Evolutionary conservation across 495 filamentous ascomycete species (phyloP), one percentile per base, ranked within the genome.

Genomic region (Polyplosphaeria fusca): DNA sequence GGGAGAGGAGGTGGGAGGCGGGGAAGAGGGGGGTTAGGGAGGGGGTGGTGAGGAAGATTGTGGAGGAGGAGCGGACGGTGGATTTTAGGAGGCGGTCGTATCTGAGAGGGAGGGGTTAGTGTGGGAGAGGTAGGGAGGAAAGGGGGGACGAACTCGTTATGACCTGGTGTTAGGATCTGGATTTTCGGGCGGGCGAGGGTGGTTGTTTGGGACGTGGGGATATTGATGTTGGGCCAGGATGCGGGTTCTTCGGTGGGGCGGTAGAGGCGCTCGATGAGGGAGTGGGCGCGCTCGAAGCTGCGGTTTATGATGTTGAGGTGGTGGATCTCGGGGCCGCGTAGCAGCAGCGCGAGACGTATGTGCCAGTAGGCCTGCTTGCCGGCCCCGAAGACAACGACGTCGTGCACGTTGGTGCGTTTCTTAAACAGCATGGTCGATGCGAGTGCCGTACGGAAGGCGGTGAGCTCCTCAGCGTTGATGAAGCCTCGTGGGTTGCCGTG

Each of bases 291-390:
- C 1, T 84, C 78, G 64, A 86, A 87, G 7, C 82, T 84, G 41
- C 81, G 82, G 67, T 89, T 91, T 60, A 95, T 79, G 61, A 96
- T 86, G 73, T 86, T 83, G 14, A 96, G 79, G 43, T 85, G 79
- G 55, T 84, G 81, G 61, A 95, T 85, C 4, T 87, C 88, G 13
- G 70, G 58, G 0, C 86, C 84, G 14, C 86, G 82, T 13, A 95
- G 76, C 18, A 89, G 76, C 20, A 98, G 74, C 0, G 89, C 82
- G 12, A 96, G 78, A 0, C 90, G 87, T 47, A 91, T 82, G 70
- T 95, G 91, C 92, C 92, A 98, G 70, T 88, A 89, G 11, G 93
- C 93, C 71, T 96, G 91, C 58, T 84, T 81, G 20, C 92, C 92
- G 12, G 86, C 82, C n/a, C 92, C 93, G 67, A 98, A 96, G 46